Evolutionary conservation across 805 yeast genomes (phyloP).

Genomic region (Ogataea degrootiae): DNA sequence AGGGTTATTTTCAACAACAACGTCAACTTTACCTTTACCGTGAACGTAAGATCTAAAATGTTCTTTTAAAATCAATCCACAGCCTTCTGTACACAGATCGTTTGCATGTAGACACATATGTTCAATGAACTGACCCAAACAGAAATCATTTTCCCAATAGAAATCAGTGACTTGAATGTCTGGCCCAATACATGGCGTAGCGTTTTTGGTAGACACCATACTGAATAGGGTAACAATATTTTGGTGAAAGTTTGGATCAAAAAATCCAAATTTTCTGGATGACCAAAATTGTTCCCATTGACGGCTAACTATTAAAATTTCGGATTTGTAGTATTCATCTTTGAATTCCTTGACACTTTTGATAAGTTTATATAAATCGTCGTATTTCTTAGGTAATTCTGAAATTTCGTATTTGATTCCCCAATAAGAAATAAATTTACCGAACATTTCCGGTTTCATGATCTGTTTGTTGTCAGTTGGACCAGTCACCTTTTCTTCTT

Average conservation of each 20-base stretch:
- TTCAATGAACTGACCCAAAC: conserved; percentile 86
- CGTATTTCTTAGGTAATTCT: conserved; percentile 33
- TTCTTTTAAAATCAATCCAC: conserved; percentile 63
- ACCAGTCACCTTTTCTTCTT: conserved; percentile 2
- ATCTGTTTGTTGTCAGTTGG: conserved; percentile 1
- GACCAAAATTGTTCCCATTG: conserved; percentile 65
- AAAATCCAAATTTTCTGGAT: conserved; percentile 40
- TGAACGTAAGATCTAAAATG: conserved; percentile 88
- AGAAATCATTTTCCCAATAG: conserved; percentile 86
- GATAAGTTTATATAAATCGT: conserved; percentile 35
- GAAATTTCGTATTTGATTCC: conserved; percentile 9
- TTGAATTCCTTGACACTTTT: conserved; percentile 27
- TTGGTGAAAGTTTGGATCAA: conserved; percentile 72
- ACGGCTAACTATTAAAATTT: conserved; percentile 36
- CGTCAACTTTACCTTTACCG: conserved; percentile 77
- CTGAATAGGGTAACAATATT: conserved; percentile 74
- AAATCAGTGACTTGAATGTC: conserved; percentile 77
- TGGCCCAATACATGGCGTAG: conserved; percentile 93
- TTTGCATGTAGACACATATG: conserved; percentile 65
- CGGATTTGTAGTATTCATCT: conserved; percentile 25
- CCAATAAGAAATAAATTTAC: conserved; percentile 12
- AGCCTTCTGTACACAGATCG: conserved; percentile 71
- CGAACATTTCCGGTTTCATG: conserved; percentile 22
- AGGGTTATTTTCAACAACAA: conserved; percentile 59
- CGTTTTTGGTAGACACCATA: conserved; percentile 74